Percentiles rank a stretch among this genome's conserved stretches.
Evolutionary conservation across 2,329 filamentous ascomycete species (phyloP).

Genomic region (Cladosporium phlei): DNA sequence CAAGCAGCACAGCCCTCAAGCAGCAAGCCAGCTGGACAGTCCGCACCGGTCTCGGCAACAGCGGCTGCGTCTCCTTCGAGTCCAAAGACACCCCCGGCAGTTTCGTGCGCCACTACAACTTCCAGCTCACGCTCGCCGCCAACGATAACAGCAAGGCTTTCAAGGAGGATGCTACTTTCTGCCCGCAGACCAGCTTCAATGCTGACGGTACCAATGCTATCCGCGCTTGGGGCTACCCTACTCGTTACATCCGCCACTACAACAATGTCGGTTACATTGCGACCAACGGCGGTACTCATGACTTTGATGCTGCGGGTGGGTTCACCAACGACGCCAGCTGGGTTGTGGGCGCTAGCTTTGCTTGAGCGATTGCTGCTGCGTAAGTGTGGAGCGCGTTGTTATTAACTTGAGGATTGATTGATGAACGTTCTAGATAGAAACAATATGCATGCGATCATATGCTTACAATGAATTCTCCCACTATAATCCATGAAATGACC

Average conservation of each 20-base stretch:
- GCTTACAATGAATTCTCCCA: too few species aligned
- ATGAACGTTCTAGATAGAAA: too few species aligned
- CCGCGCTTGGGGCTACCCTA: constrained; percentile 57
- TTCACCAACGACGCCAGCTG: constrained; percentile 56
- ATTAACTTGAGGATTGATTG: too few species aligned
- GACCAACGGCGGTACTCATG: constrained; percentile 53
- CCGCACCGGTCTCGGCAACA: constrained; percentile 52
- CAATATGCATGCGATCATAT: too few species aligned
- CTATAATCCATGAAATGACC: too few species aligned
- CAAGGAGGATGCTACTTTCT: constrained; percentile 60
- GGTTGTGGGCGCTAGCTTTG: constrained; percentile 43
- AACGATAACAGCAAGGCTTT: constrained; percentile 55
- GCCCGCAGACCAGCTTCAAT: constrained; percentile 49
- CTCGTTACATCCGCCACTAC: constrained; percentile 55
- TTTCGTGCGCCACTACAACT: constrained; percentile 55
- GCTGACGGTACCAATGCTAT: constrained; percentile 48
- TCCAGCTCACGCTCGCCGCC: constrained; percentile 46
- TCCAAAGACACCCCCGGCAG: constrained; percentile 54
- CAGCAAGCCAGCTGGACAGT: constrained; percentile 52
- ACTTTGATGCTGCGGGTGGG: constrained; percentile 45
- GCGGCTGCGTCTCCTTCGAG: constrained; percentile 58
- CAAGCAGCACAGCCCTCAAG: constrained; percentile 48
- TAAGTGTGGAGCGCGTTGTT: too few species aligned
- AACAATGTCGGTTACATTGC: constrained; percentile 44
- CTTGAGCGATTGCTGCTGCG: too few species aligned